phyloP scores from a whole-genome alignment of 768 basidiomycete species.

The Mycena crocata region DNA sequence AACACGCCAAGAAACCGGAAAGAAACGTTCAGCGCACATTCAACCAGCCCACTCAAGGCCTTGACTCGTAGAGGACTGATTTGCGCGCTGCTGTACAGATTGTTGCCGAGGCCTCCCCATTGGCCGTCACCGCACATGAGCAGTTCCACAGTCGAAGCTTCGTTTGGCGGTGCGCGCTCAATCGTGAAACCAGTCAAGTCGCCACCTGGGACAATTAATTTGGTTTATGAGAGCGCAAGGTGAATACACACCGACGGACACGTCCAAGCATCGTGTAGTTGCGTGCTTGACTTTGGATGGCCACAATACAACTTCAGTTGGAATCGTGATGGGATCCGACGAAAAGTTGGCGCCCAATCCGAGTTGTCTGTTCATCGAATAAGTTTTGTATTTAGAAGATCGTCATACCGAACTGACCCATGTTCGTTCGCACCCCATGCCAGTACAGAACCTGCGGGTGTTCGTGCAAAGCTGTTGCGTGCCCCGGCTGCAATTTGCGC shows the following conservation, averaged over 20 bases:
- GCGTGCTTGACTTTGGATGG: conserved; percentile 62
- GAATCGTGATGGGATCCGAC: conserved; percentile 78
- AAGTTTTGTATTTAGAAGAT: background rate
- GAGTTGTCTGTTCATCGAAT: conserved; percentile 68
- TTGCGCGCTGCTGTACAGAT: conserved; percentile 76
- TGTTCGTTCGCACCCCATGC: conserved; percentile 93
- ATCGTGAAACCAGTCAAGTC: conserved; percentile 84
- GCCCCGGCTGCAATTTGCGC: conserved; percentile 79
- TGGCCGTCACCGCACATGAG: conserved; percentile 88
- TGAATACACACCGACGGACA: conserved; percentile 71
- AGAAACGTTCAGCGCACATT: conserved; percentile 85
- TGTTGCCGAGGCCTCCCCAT: conserved; percentile 82
- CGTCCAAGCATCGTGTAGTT: conserved; percentile 68
- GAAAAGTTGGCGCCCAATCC: conserved; percentile 76
- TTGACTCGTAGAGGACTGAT: conserved; percentile 78
- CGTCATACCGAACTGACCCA: conserved; percentile 60
- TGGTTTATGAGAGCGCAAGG: background rate
- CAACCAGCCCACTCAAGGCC: conserved; percentile 84
- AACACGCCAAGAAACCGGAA: conserved; percentile 1
- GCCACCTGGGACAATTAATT: conserved; percentile 62
- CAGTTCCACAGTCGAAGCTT: conserved; percentile 53
- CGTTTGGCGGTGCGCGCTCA: conserved; percentile 54
- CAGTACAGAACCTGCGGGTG: conserved; percentile 76
- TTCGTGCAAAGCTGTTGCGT: conserved; percentile 79
- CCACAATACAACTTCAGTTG: conserved; percentile 87